Evolutionary conservation across 306 rosid genomes (phyloP).

Genomic region (Adenanthera pavonina): DNA sequence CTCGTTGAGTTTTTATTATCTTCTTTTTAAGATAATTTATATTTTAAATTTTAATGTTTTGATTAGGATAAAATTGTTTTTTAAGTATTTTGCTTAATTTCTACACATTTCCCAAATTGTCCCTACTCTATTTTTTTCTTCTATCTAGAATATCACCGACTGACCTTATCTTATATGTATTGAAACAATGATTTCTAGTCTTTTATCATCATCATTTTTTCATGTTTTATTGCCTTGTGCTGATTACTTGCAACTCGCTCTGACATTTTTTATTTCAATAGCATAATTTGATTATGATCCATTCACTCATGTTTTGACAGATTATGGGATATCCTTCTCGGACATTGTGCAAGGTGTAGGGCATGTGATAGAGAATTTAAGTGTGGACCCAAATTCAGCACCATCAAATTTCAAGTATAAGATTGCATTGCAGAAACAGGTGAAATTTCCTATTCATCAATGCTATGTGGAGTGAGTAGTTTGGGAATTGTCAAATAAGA

Average conservation of each 20-base stretch:
- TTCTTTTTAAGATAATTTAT: not conserved
- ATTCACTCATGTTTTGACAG: conserved; percentile 54
- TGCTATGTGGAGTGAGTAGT: conserved; percentile 13
- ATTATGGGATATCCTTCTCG: conserved; percentile 82
- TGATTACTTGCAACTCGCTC: not conserved
- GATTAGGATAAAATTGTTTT: not conserved
- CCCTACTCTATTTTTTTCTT: no score
- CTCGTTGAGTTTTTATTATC: not conserved
- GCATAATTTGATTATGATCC: conserved; percentile 30
- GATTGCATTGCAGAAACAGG: conserved; percentile 93
- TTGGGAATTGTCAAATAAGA: conserved; percentile 19
- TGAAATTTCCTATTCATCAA: conserved; percentile 46
- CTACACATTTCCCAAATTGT: not conserved
- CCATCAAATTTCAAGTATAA: conserved; percentile 87
- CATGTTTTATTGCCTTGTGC: not conserved
- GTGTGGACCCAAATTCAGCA: conserved; percentile 63
- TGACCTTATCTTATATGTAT: not conserved
- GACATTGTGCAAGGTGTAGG: conserved; percentile 77
- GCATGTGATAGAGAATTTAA: conserved; percentile 73
- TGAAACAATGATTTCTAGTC: not conserved
- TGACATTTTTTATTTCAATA: not conserved
- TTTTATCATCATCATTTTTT: conserved; percentile 3
- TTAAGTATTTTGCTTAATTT: not conserved
- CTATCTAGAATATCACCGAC: not conserved
- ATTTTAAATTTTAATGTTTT: not conserved